These are phyloP conservation scores for Chlorella ohadii DNA, from an alignment of 139 green algal species.

Conservation along the genomic window DNA sequence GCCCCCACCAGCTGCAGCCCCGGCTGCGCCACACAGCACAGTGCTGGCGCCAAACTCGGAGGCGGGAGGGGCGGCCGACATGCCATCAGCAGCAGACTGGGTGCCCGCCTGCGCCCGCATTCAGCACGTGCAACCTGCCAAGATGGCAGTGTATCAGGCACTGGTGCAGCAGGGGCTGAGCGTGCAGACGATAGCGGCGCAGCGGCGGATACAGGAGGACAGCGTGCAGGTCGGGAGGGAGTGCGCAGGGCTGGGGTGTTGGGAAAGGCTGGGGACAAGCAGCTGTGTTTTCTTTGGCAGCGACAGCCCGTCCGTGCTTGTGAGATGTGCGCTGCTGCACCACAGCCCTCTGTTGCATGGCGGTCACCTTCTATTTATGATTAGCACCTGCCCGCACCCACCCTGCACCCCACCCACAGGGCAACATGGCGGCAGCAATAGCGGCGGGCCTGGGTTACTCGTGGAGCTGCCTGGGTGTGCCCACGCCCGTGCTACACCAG, in stretches of 20 bases:
- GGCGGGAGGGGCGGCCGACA: background rate
- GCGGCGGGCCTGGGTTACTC: slow-evolving; percentile 45
- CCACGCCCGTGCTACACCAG: background rate
- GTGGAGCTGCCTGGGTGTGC: slow-evolving; percentile 43
- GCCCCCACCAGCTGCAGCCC: background rate
- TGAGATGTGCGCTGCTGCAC: no score
- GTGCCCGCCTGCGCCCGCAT: slow-evolving; percentile 32
- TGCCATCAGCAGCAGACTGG: background rate
- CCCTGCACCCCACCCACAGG: no score
- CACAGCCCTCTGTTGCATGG: no score
- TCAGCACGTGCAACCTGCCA: slow-evolving; percentile 53
- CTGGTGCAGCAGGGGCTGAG: slow-evolving; percentile 36
- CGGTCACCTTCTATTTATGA: no score
- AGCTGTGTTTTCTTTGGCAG: no score
- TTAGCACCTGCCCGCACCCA: no score
- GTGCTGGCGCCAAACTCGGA: no score
- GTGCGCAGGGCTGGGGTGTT: no score
- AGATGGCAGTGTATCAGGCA: slow-evolving; percentile 44
- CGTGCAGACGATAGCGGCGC: slow-evolving; percentile 35
- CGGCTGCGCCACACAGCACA: background rate
- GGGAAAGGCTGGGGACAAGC: no score
- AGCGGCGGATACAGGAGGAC: slow-evolving; percentile 41
- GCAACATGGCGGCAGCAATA: slow-evolving; percentile 60
- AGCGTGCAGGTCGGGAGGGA: slow-evolving; percentile 36
- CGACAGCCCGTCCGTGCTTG: no score